Percentiles rank a stretch among this genome's conserved stretches.
Evolutionary conservation across 2,329 filamentous ascomycete species (phyloP).

Genomic region (Colletotrichum theobromicola): DNA sequence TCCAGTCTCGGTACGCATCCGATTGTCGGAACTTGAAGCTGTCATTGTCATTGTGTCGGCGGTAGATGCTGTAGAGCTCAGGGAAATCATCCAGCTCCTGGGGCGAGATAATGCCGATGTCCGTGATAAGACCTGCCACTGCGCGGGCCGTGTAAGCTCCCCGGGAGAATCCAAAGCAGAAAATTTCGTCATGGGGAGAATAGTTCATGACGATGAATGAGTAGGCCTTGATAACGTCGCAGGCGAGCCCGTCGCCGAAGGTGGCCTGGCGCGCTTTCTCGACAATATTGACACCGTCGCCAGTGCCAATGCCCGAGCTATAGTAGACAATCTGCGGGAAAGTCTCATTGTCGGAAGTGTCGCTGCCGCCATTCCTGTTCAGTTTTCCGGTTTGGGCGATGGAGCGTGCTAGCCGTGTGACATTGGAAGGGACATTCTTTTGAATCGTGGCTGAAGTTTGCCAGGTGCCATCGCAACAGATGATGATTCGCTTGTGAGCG

Average conservation of each 20-base stretch:
- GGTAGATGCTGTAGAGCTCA: not conserved
- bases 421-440: slow-evolving; percentile 1
- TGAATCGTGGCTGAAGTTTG: not conserved
- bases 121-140: slow-evolving; percentile 39
- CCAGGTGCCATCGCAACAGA: slow-evolving; percentile 18
- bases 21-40: not conserved
- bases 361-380: not conserved
- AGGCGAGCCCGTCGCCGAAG: not conserved
- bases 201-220: slow-evolving; percentile 43
- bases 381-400: not conserved
- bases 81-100: slow-evolving; percentile 21
- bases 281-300: not conserved
- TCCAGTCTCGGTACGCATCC: not conserved
- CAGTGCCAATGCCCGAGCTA: not conserved
- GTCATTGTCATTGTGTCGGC: not conserved
- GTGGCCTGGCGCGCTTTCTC: not conserved
- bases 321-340: not conserved
- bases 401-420: not conserved
- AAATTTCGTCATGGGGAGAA: slow-evolving; percentile 30
- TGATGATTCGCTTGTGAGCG: slow-evolving; percentile 3
- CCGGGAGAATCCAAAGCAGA: slow-evolving; percentile 43
- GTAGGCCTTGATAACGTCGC: slow-evolving; percentile 35
- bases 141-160: slow-evolving; percentile 46
- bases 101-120: slow-evolving; percentile 25
- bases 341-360: not conserved